A percentile compares a stretch with the other conserved stretches of the same genome.
Evolutionary conservation across 169 alveolate genomes (phyloP).

Genomic region (Plasmodium chabaudi): DNA sequence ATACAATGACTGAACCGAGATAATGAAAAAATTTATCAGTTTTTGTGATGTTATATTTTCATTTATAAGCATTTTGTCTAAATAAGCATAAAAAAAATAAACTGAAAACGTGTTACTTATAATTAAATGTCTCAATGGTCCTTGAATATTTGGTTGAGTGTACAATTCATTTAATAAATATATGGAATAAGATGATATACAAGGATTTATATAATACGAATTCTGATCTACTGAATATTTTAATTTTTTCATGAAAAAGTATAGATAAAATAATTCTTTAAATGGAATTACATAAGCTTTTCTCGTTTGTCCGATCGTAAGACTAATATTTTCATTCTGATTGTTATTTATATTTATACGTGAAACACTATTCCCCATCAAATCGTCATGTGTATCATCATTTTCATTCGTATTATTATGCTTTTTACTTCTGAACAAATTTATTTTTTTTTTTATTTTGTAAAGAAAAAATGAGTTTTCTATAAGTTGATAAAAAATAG

Average conservation of each 20-base stretch:
- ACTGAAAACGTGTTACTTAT: slow-evolving; percentile 36
- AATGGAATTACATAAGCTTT: slow-evolving; percentile 44
- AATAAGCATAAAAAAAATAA: slow-evolving; percentile 35
- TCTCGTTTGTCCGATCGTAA: background rate
- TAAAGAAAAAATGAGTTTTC: slow-evolving; percentile 66
- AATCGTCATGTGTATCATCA: background rate
- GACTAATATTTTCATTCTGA: too few relatives aligned
- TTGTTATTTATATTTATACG: slow-evolving; percentile 4
- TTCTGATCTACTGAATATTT: slow-evolving; percentile 71
- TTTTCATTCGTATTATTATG: background rate
- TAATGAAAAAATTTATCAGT: slow-evolving; percentile 53
- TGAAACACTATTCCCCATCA: background rate
- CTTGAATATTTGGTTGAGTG: background rate
- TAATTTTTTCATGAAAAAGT: slow-evolving; percentile 70
- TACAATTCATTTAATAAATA: slow-evolving; percentile 54
- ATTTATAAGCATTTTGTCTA: slow-evolving; percentile 20
- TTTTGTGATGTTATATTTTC: slow-evolving; percentile 16
- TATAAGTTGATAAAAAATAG: slow-evolving; percentile 61
- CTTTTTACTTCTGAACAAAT: slow-evolving; percentile 6
- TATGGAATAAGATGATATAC: slow-evolving; percentile 58
- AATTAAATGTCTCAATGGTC: slow-evolving; percentile 23
- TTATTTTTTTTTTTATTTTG: slow-evolving; percentile 51
- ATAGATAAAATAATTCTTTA: slow-evolving; percentile 67
- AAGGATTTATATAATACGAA: slow-evolving; percentile 66
- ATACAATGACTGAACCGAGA: slow-evolving; percentile 28